Evolutionary conservation across 106 monocot species (phyloP).

Genomic region (Allium cepa): DNA sequence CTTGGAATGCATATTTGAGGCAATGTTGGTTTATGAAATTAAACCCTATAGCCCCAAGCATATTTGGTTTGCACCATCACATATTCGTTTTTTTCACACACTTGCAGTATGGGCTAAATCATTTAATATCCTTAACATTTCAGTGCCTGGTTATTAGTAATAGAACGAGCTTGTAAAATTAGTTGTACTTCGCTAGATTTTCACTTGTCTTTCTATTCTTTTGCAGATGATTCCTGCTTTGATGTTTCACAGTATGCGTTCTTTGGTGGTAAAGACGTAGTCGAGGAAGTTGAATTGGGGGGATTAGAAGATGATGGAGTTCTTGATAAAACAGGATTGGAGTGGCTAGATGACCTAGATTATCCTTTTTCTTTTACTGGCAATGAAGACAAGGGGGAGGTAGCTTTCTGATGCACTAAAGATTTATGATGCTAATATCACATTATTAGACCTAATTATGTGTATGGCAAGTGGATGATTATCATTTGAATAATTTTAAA

Average conservation of each 20-base stretch:
- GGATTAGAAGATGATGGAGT: slow-evolving; percentile 30
- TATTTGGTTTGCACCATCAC: no score
- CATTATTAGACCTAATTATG: not conserved
- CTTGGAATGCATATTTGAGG: no score
- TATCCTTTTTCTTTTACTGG: slow-evolving; percentile 25
- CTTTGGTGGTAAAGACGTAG: slow-evolving; percentile 49
- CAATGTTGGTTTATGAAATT: no score
- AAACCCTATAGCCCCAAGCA: no score
- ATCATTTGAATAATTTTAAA: not conserved
- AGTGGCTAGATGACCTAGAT: slow-evolving; percentile 20
- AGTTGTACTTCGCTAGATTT: not conserved
- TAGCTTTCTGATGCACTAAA: slow-evolving; percentile 5
- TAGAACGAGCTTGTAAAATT: no score
- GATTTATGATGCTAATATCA: not conserved
- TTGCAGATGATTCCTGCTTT: slow-evolving; percentile 43
- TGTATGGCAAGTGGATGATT: not conserved
- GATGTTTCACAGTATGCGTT: slow-evolving; percentile 83
- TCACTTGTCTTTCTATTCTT: not conserved
- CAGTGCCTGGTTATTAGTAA: no score
- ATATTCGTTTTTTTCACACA: no score
- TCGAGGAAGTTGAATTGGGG: slow-evolving; percentile 72
- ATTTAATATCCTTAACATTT: no score
- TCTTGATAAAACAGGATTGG: slow-evolving; percentile 20
- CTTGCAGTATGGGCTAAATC: not conserved
- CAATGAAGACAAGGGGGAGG: slow-evolving; percentile 42